Conservation (phyloP, 345 rosid species). For the Isatis tinctoria region DNA sequence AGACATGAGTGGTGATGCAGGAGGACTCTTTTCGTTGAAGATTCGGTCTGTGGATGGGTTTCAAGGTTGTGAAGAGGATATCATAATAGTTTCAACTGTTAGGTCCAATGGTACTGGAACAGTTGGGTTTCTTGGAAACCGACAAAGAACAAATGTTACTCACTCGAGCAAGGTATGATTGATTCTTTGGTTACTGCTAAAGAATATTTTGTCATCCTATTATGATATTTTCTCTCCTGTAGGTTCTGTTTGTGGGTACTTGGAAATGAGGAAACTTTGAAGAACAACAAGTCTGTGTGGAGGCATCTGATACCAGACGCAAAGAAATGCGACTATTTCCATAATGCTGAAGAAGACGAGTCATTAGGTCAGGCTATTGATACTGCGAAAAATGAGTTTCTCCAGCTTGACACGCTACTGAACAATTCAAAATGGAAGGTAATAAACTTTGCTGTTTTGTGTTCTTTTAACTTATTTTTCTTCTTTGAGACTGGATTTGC, state of each 20-base stretch:
- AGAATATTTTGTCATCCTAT: not conserved
- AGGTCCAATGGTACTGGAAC: conserved; percentile 33
- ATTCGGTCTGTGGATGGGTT: conserved; percentile 44
- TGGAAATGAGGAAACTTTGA: conserved; percentile 41
- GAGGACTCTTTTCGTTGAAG: conserved; percentile 28
- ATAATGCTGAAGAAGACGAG: conserved; percentile 32
- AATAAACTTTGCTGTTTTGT: not conserved
- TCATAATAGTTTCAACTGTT: conserved; percentile 46
- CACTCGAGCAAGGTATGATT: conserved; percentile 38
- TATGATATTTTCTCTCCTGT: not conserved
- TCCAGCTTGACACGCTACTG: conserved; percentile 17
- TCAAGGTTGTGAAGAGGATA: conserved; percentile 51
- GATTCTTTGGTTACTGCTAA: not conserved
- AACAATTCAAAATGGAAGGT: conserved; percentile 23
- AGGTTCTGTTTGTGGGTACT: conserved; percentile 46
- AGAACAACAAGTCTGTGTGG: conserved; percentile 39
- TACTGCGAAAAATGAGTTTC: conserved; percentile 11
- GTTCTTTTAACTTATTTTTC: not conserved
- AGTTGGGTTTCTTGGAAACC: conserved; percentile 36
- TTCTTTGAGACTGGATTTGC: not conserved
- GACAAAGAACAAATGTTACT: conserved; percentile 30
- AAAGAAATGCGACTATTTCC: conserved; percentile 28
- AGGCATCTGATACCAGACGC: conserved; percentile 33
- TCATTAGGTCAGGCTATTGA: conserved; percentile 25
- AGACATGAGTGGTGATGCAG: conserved; percentile 14